phyloP scores from a whole-genome alignment of 768 basidiomycete genomes.

The Filobasidium wieringae region DNA sequence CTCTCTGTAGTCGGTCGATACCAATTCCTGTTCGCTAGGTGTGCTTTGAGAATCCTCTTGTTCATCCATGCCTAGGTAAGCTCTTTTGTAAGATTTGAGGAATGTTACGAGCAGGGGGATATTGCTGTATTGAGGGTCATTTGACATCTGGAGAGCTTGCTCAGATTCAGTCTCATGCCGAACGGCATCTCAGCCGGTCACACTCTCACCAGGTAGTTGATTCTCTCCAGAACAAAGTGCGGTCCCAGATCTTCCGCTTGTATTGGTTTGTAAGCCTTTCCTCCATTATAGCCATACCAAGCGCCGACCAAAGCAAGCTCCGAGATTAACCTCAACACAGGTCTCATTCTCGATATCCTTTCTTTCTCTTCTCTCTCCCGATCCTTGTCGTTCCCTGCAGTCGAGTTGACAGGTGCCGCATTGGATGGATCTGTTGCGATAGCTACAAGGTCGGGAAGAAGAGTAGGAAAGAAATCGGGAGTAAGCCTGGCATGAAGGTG shows the following conservation, averaged over 20 bases:
- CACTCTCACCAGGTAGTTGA: slow-evolving; percentile 67
- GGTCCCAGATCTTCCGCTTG: slow-evolving; percentile 41
- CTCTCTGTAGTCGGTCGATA: slow-evolving; percentile 74
- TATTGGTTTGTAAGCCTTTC: slow-evolving; percentile 48
- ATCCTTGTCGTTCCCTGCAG: slow-evolving; percentile 50
- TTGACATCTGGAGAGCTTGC: slow-evolving; percentile 52
- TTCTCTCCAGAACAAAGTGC: slow-evolving; percentile 71
- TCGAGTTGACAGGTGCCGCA: slow-evolving; percentile 33
- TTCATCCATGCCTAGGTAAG: slow-evolving; percentile 58
- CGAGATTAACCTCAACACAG: slow-evolving; percentile 70
- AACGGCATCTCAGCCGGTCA: background rate
- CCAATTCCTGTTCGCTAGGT: slow-evolving; percentile 51
- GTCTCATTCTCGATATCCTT: slow-evolving; percentile 68
- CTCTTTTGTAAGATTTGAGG: slow-evolving; percentile 78
- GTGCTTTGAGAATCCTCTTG: background rate
- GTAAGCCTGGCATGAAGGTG: slow-evolving; percentile 79
- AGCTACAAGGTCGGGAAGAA: slow-evolving; percentile 51
- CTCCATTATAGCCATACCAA: slow-evolving; percentile 48
- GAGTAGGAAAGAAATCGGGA: slow-evolving; percentile 59
- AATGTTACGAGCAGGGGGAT: slow-evolving; percentile 83
- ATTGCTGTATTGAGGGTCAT: slow-evolving; percentile 74
- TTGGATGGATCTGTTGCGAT: slow-evolving; percentile 36
- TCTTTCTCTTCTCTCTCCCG: slow-evolving; percentile 82
- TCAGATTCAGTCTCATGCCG: background rate
- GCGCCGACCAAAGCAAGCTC: slow-evolving; percentile 85